A percentile compares a stretch with the other conserved stretches of the same genome.
phyloP scores from a whole-genome alignment of 306 rosid species.

The Parietaria judaica region DNA sequence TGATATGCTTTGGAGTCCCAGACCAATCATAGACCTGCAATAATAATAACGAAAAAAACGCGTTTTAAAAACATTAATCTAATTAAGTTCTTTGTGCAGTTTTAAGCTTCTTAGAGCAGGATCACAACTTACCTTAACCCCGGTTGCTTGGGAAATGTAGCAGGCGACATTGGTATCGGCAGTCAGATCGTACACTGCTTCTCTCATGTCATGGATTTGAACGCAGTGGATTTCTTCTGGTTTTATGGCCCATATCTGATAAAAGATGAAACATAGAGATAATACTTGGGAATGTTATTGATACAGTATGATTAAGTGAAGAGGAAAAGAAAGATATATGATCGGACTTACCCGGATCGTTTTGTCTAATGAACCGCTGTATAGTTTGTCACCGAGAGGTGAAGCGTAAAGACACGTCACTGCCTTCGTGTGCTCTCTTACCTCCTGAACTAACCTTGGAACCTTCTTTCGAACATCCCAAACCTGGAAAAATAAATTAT shows the following conservation, averaged over 20 bases:
- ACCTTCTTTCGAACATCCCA: conserved; percentile 74
- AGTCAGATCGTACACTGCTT: conserved; percentile 54
- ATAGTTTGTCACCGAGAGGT: conserved; percentile 49
- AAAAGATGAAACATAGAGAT: background rate
- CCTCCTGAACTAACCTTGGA: conserved; percentile 68
- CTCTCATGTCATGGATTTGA: conserved; percentile 70
- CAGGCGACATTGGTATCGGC: conserved; percentile 59
- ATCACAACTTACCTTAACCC: conserved; percentile 55
- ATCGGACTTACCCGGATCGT: conserved; percentile 61
- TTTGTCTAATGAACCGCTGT: conserved; percentile 85
- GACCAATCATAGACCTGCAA: conserved; percentile 60
- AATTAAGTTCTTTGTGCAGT: background rate
- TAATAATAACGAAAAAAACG: background rate
- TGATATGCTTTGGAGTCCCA: conserved; percentile 57
- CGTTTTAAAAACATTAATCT: conserved; percentile 5
- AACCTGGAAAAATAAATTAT: conserved; percentile 38
- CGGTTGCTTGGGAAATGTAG: conserved; percentile 75
- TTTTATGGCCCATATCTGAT: conserved; percentile 68
- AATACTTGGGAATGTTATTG: too few relatives aligned
- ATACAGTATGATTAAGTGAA: background rate
- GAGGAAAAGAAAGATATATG: background rate
- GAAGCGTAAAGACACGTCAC: conserved; percentile 57
- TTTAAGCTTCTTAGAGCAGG: conserved; percentile 3
- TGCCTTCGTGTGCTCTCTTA: conserved; percentile 70
- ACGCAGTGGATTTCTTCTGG: conserved; percentile 59